Percentiles rank a stretch among this genome's conserved stretches.
phyloP scores from a whole-genome alignment of 768 basidiomycete genomes.

The Leccinum obscurum region DNA sequence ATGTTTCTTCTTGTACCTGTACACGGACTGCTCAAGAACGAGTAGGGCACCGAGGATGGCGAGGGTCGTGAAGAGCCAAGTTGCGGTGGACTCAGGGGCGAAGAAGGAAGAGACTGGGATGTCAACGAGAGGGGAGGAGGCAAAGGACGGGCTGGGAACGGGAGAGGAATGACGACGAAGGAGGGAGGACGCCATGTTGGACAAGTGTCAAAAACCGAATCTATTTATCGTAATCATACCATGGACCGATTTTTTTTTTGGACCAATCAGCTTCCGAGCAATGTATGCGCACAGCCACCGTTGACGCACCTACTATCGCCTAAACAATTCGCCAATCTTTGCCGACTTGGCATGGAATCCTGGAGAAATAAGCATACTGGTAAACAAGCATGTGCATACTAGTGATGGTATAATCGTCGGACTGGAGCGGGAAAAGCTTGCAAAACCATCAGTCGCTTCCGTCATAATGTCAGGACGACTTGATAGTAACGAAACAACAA shows the following conservation, averaged over 20 bases:
- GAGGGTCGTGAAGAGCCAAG: constrained; percentile 69
- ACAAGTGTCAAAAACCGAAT: not conserved
- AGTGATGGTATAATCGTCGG: too few relatives aligned
- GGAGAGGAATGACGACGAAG: constrained; percentile 35
- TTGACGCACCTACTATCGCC: not conserved
- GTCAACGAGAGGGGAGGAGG: constrained; percentile 39
- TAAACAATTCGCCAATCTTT: too few relatives aligned
- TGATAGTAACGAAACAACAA: not conserved
- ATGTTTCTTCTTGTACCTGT: constrained; percentile 84
- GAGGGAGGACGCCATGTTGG: constrained; percentile 34
- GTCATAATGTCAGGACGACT: not conserved
- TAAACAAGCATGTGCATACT: too few relatives aligned
- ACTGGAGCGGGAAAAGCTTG: too few relatives aligned
- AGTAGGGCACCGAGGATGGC: constrained; percentile 75
- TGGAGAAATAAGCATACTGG: too few relatives aligned
- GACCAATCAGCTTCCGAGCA: not conserved
- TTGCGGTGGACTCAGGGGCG: constrained; percentile 25
- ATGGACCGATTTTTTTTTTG: not conserved
- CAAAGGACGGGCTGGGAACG: constrained; percentile 44
- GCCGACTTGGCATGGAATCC: too few relatives aligned
- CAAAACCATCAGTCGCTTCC: not conserved
- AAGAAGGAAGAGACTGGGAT: constrained; percentile 52
- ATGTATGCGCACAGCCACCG: constrained; percentile 18
- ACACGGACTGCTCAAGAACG: constrained; percentile 83
- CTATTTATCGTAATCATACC: constrained; percentile 1